A percentile compares a stretch with the other conserved stretches of the same genome.
These are phyloP conservation scores for Pestalotiopsis sp. DNA, from an alignment of 2,329 filamentous ascomycete genomes.

Conservation along the genomic window DNA sequence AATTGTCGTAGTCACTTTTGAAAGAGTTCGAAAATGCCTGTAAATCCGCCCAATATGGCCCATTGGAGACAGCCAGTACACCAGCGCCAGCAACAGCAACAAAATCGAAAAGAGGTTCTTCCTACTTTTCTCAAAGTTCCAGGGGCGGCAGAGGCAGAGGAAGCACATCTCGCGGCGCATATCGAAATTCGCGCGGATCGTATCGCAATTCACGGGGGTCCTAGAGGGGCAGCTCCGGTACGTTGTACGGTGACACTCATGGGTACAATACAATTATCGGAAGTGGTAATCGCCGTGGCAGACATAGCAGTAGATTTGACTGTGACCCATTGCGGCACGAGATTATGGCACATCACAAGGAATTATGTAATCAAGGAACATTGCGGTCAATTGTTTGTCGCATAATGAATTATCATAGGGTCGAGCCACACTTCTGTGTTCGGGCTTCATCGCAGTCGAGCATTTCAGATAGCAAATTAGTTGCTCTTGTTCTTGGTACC, in stretches of 20 bases:
- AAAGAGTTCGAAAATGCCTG: constrained; percentile 18
- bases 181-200: neutral
- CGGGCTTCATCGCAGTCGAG: neutral
- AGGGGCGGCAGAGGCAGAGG: neutral
- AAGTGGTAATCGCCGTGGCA: too few species aligned
- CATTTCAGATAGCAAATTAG: constrained; percentile 12
- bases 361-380: too few species aligned
- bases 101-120: neutral
- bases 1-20: constrained; percentile 18
- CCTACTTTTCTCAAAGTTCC: neutral
- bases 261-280: too few species aligned
- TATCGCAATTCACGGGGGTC: neutral
- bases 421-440: neutral
- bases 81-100: neutral
- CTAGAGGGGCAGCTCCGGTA: neutral
- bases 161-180: neutral
- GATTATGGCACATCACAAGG: too few species aligned
- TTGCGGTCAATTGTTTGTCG: neutral
- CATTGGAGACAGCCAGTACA: neutral
- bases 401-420: too few species aligned
- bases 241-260: too few species aligned
- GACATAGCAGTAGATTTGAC: too few species aligned
- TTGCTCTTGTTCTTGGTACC: constrained; percentile 38
- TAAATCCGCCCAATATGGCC: constrained; percentile 1
- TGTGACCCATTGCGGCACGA: too few species aligned